These are phyloP conservation scores for Prunus davidiana DNA, from an alignment of 306 rosid genomes.

Conservation along the genomic window DNA sequence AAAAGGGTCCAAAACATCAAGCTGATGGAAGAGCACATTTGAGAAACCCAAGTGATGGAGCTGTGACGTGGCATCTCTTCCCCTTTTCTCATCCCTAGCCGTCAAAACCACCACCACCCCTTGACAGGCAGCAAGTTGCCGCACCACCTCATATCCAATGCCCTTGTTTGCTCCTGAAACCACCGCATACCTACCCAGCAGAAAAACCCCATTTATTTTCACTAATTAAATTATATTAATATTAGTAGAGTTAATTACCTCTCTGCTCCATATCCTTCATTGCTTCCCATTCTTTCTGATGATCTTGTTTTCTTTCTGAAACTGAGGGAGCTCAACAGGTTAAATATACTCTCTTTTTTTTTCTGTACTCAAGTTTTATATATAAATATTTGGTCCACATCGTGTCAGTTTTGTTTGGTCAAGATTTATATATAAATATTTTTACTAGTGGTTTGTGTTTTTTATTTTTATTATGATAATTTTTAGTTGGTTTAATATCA, in stretches of 20 bases:
- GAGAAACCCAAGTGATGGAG: constrained; percentile 38
- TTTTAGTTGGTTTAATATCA: too few species aligned
- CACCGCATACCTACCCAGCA: constrained; percentile 35
- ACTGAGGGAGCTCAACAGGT: background rate
- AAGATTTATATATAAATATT: too few species aligned
- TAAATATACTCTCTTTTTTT: too few species aligned
- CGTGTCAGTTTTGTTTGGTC: too few species aligned
- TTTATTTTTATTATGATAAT: too few species aligned
- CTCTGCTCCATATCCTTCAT: constrained; percentile 14
- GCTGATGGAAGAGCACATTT: constrained; percentile 47
- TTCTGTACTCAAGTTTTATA: background rate
- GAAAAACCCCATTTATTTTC: background rate
- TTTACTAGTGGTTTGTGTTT: too few species aligned
- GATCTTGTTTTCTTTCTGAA: background rate
- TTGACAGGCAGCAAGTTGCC: constrained; percentile 38
- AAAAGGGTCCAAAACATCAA: constrained; percentile 41
- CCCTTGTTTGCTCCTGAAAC: constrained; percentile 61
- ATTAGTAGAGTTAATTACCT: constrained; percentile 2
- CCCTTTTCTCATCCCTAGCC: constrained; percentile 48
- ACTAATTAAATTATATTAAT: too few species aligned
- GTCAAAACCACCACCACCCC: constrained; percentile 51
- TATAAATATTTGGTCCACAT: background rate
- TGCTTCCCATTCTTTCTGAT: constrained; percentile 20
- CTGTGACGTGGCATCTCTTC: constrained; percentile 31
- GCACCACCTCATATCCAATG: constrained; percentile 42